Conservation (phyloP, 345 rosid species). For the Gossypioides kirkii region DNA sequence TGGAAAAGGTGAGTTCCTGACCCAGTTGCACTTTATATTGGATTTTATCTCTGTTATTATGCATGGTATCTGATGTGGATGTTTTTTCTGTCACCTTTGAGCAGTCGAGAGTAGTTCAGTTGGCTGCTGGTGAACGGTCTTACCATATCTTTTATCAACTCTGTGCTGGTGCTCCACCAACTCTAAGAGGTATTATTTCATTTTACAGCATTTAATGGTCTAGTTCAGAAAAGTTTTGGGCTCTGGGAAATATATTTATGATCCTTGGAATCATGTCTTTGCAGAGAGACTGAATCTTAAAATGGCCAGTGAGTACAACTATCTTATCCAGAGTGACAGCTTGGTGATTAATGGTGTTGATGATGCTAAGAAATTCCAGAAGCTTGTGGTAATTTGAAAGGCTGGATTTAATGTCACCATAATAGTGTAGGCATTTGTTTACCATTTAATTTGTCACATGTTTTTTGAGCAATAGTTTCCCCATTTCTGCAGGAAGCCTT, state of each 20-base stretch:
- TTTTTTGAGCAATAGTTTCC: conserved; percentile 14
- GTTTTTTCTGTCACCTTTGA: conserved; percentile 22
- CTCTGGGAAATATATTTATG: background rate
- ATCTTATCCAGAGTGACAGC: conserved; percentile 87
- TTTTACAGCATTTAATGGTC: background rate
- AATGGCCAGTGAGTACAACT: conserved; percentile 68
- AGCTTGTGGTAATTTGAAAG: conserved; percentile 55
- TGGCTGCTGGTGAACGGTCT: conserved; percentile 83
- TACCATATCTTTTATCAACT: conserved; percentile 88
- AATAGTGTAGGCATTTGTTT: conserved; percentile 7
- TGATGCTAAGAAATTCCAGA: conserved; percentile 64
- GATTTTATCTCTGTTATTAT: conserved; percentile 14
- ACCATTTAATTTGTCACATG: background rate
- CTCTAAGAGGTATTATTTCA: conserved; percentile 63
- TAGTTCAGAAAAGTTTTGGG: conserved; percentile 9
- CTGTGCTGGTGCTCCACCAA: conserved; percentile 87
- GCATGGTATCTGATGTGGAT: conserved; percentile 29
- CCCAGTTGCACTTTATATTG: conserved; percentile 17
- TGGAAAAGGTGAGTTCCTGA: conserved; percentile 76
- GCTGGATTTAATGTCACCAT: conserved; percentile 3
- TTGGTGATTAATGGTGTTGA: conserved; percentile 63
- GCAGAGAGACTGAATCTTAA: conserved; percentile 80
- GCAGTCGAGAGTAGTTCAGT: conserved; percentile 96
- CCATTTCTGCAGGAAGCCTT: conserved; percentile 61
- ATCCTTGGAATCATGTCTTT: conserved; percentile 16